phyloP scores from a whole-genome alignment of 768 basidiomycete genomes.

The Auricularia auricula-judae region DNA sequence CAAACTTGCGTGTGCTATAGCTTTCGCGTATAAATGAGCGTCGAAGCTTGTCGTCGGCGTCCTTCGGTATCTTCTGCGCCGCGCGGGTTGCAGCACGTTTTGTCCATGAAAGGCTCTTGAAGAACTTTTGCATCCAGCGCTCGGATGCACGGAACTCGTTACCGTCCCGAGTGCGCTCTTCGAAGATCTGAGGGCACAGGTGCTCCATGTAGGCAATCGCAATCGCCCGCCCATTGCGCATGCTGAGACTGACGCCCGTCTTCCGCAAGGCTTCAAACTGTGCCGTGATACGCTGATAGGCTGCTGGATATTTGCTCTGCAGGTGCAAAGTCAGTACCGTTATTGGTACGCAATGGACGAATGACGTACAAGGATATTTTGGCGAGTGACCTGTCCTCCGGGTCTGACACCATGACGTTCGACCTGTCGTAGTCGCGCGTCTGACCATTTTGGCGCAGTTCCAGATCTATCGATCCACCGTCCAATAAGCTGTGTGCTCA shows the following conservation, averaged over 20 bases:
- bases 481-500: neutral
- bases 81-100: neutral
- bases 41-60: constrained; percentile 2
- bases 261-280: neutral
- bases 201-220: neutral
- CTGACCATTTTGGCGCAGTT: neutral
- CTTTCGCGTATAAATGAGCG: constrained; percentile 15
- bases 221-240: neutral
- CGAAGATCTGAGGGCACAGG: neutral
- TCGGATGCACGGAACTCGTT: neutral
- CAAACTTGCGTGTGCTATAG: constrained; percentile 15
- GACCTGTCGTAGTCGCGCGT: neutral
- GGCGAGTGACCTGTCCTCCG: neutral
- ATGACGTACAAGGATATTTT: neutral
- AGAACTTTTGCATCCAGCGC: neutral
- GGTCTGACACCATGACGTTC: neutral
- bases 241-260: neutral
- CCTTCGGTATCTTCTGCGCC: neutral
- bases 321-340: neutral
- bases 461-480: neutral
- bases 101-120: neutral
- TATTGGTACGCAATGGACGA: neutral
- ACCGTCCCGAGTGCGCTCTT: neutral
- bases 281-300: neutral
- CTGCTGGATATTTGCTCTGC: neutral